These are phyloP conservation scores for Tetracladium setigerum DNA, from an alignment of 495 filamentous ascomycete species.

Conservation along the genomic window DNA sequence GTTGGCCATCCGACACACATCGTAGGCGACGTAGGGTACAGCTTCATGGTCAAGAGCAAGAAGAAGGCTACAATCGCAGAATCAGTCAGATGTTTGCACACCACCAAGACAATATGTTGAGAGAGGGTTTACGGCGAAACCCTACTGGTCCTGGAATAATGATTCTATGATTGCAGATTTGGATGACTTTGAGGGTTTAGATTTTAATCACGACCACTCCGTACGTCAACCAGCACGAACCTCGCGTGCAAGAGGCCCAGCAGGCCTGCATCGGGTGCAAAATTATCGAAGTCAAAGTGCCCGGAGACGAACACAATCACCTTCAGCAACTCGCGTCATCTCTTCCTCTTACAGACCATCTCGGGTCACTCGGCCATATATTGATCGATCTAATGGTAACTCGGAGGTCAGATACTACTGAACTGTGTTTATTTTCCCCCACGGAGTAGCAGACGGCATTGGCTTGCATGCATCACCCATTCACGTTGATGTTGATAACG, in stretches of 20 bases:
- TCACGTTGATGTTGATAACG: no score
- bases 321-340: slow-evolving; percentile 13
- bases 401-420: no score
- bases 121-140: background rate
- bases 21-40: slow-evolving; percentile 10
- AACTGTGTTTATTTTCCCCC: no score
- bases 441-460: no score
- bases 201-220: slow-evolving; percentile 6
- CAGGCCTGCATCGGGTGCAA: background rate
- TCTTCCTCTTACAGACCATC: slow-evolving; percentile 1
- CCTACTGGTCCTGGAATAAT: slow-evolving; percentile 1
- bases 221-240: background rate
- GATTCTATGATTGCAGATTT: background rate
- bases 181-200: slow-evolving; percentile 10
- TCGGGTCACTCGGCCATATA: slow-evolving; percentile 10
- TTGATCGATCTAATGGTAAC: no score
- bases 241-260: no score
- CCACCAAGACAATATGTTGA: slow-evolving; percentile 12
- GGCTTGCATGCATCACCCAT: no score
- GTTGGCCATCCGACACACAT: slow-evolving; percentile 9
- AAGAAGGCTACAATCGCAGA: slow-evolving; percentile 15
- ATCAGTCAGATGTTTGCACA: slow-evolving; percentile 21
- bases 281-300: slow-evolving; percentile 7
- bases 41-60: background rate
- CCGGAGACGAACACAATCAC: slow-evolving; percentile 11